phyloP scores from a whole-genome alignment of 73 alveolate genomes.

The Paramecium biaurelia region DNA sequence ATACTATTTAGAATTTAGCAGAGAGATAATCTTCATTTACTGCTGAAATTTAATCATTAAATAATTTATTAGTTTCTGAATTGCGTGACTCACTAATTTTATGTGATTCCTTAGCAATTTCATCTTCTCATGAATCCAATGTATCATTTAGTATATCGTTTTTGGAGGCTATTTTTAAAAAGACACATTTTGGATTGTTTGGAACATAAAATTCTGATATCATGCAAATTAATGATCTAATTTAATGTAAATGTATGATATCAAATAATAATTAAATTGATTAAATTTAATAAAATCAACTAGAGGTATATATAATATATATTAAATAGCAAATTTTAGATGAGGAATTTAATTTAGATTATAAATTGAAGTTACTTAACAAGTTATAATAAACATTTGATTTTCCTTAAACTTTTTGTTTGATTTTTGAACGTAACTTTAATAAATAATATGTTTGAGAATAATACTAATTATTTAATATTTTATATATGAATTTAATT shows the following conservation, averaged over 20 bases:
- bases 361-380: background rate
- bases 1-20: background rate
- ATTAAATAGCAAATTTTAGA: background rate
- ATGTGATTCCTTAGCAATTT: conserved; percentile 25
- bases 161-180: background rate
- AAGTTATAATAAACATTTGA: background rate
- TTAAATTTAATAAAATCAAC: background rate
- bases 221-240: background rate
- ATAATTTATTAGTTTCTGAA: background rate
- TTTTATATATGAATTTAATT: background rate
- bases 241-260: background rate
- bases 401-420: background rate
- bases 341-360: conserved; percentile 8
- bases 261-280: background rate
- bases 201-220: background rate
- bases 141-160: background rate
- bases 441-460: background rate
- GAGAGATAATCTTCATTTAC: background rate
- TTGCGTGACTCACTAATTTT: background rate
- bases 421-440: background rate
- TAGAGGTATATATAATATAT: background rate
- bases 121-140: conserved; percentile 14
- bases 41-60: conserved; percentile 6
- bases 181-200: background rate
- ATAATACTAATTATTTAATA: background rate